Evolutionary conservation across 2,329 filamentous ascomycete genomes (phyloP), one percentile per base, ranked within the genome.

Genomic region (Fusarium sp.): DNA sequence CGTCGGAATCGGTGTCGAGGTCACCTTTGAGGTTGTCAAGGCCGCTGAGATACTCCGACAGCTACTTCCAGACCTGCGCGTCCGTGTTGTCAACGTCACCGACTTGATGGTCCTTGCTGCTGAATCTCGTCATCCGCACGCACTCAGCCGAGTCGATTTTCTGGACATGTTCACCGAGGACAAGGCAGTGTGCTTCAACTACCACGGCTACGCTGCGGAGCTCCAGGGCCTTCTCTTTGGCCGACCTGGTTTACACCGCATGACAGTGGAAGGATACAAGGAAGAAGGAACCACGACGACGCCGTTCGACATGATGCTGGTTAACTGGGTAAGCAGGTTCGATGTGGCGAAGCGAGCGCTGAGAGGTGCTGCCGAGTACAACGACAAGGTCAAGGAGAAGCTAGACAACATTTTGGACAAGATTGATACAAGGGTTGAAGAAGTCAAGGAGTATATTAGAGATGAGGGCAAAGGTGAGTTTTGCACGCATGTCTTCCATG

Each of bases 231-330:
- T 91, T 25, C 76, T 91, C 3, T 91, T 90, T 72, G 87, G 87
- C 0, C 81, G 88, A 0, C 81, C 81, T 0, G 78, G 80, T 9
- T 71, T 86, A 14, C 80, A 86, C 5, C 82, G 87, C 3, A 83
- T 89, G 64, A 83, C 77, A 0, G 84, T 91, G 7, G 83, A 83
- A 13, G 87, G 85, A 4, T 91, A 91, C 69, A 83, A 83, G 25
- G 89, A 91, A 73, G 89, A 91, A 76, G 89, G 88, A 0, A 87
- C 82, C 57, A 91, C 89, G 1, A 91, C 88, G 0, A 91, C 88
- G 2, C 89, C 89, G 2, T 90, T 91, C 70, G 86, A 90, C 71
- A 91, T 91, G 89, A 88, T 90, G 87, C 80, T 91, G 1, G 76
- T 85, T 4, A 91, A 91, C 71, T 71, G 79, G 18, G 86, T 89